Base-by-base conservation (phyloP, 495 filamentous ascomycete species). In the Margaritispora aquatica region DNA sequence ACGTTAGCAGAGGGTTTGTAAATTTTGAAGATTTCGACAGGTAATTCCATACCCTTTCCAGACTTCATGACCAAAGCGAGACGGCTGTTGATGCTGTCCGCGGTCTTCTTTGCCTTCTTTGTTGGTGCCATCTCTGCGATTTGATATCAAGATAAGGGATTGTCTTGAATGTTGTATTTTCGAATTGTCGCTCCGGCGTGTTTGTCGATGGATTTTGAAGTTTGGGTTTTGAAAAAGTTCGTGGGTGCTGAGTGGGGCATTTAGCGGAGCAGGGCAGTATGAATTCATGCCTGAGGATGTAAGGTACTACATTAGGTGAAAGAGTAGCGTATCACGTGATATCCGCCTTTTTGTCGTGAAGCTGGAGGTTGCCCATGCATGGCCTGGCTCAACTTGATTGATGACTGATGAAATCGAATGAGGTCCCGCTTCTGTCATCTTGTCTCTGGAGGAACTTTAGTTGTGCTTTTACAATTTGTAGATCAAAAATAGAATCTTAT, bases 41-140 rank as follows among this genome's bases (percentile, higher is more conserved):
- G n/a, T 24, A 5, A 27, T 4, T 22, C 65, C 79, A 55, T 74
- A 88, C 83, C 86, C 80, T 96, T 96, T 68, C 92, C 92, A 60
- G 85, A 89, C 84, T 96, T 97, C 88, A 97, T 94, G 61, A 96
- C 92, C 75, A 96, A 85, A 70, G 89, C 89, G 17, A 74, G 63
- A 74, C 88, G 87, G 73, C 86, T 85, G 80, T 89, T 90, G 81
- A 93, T 90, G 81, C 80, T 87, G 82, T 96, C 90, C 70, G 88
- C 84, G 70, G 88, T 85, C 79, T 92, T 94, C 86, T 93, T 94
- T 74, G 77, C 78, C 82, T 94, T 96, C 87, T 96, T 96, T 41
- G 68, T 69, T 72, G 89, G 88, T 74, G 91, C 89, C 92, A 92
- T 93, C 67, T 53, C 54, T 63, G 65, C 64, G 38, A 34, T 8